These are phyloP conservation scores for Digitaria exilis DNA, from an alignment of 202 grass and related monocot species.

Conservation along the genomic window DNA sequence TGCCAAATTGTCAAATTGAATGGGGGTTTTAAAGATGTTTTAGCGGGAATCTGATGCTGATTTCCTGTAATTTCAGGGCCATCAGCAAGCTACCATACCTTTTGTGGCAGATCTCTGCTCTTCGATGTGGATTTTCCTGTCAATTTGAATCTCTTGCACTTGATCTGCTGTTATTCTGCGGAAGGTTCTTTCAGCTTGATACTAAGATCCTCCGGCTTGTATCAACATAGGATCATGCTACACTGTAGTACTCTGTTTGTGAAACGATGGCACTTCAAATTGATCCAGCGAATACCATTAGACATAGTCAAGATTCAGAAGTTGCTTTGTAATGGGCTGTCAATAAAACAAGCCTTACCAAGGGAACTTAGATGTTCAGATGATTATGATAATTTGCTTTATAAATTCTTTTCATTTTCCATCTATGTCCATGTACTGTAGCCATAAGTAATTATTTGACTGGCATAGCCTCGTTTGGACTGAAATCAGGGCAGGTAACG, in stretches of 20 bases:
- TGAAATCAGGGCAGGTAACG: no score
- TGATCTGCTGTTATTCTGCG: not conserved
- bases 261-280: conserved; percentile 24
- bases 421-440: no score
- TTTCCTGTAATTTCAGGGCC: conserved; percentile 5
- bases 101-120: not conserved
- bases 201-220: not conserved
- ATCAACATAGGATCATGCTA: not conserved
- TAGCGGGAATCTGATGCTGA: not conserved
- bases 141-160: conserved; percentile 26
- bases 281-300: conserved; percentile 24
- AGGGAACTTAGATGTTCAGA: conserved; percentile 13
- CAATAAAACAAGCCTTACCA: conserved; percentile 22
- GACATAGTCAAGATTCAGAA: conserved; percentile 29
- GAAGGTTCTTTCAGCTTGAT: conserved; percentile 10
- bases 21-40: not conserved
- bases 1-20: not conserved
- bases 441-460: no score
- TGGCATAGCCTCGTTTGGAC: no score
- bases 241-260: not conserved
- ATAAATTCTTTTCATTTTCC: no score
- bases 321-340: conserved; percentile 13
- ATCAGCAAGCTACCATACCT: not conserved
- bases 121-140: conserved; percentile 32
- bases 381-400: no score